Conservation (phyloP, 495 filamentous ascomycete species). For the Neurospora terricola region DNA sequence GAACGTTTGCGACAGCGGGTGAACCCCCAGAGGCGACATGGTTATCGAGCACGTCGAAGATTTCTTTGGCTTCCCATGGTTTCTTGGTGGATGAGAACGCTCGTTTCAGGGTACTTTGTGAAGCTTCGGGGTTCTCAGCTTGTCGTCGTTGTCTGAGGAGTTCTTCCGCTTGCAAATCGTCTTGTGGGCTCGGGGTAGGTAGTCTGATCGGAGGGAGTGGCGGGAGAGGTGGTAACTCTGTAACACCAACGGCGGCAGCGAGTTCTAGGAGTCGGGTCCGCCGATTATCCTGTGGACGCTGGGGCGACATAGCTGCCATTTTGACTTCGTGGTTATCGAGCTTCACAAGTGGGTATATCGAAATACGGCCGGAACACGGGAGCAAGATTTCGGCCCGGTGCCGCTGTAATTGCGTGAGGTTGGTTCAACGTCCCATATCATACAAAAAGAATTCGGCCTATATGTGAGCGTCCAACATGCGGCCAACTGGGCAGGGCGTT, state of each 20-base stretch:
- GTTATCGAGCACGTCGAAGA: constrained; percentile 33
- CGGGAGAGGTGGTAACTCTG: constrained; percentile 15
- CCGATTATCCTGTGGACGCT: constrained; percentile 13
- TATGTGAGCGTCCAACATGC: background rate
- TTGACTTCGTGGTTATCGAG: background rate
- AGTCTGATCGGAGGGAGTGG: constrained; percentile 10
- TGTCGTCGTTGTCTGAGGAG: constrained; percentile 32
- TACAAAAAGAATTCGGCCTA: background rate
- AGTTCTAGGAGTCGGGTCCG: constrained; percentile 27
- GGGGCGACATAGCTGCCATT: constrained; percentile 13
- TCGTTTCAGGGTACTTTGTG: constrained; percentile 28
- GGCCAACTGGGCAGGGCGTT: background rate
- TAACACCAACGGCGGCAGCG: constrained; percentile 26
- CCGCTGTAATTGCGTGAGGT: background rate
- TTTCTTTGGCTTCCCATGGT: constrained; percentile 38
- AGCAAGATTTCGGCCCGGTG: background rate
- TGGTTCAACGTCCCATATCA: background rate
- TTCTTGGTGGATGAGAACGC: constrained; percentile 37
- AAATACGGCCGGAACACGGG: background rate
- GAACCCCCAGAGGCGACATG: constrained; percentile 32
- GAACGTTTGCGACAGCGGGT: constrained; percentile 36
- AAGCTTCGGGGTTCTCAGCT: constrained; percentile 15
- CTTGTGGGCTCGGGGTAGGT: constrained; percentile 22
- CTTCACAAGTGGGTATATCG: background rate
- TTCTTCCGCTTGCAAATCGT: constrained; percentile 34